Conservation (phyloP, 2,329 filamentous ascomycete genomes). For the Dactylonectria estremocensis region DNA sequence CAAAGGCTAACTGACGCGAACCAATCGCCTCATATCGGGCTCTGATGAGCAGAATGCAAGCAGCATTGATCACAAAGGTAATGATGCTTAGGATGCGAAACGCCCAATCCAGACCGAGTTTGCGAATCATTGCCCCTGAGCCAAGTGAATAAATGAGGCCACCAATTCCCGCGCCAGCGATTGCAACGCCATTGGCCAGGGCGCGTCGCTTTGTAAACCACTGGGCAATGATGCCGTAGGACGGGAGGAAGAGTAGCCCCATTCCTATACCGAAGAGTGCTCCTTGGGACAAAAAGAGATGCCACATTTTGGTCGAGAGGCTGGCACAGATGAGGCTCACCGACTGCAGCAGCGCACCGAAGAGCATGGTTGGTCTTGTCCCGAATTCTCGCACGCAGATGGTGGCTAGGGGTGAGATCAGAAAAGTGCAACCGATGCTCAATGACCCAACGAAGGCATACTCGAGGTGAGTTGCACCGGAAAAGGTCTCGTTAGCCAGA, state of each 20-base stretch:
- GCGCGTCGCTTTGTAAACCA: slow-evolving; percentile 72
- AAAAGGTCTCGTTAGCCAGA: slow-evolving; percentile 61
- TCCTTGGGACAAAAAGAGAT: slow-evolving; percentile 72
- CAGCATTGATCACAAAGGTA: slow-evolving; percentile 69
- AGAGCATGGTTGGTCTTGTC: slow-evolving; percentile 58
- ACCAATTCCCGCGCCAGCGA: slow-evolving; percentile 65
- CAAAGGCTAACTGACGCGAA: no score
- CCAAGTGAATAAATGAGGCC: slow-evolving; percentile 45
- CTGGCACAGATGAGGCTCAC: slow-evolving; percentile 67
- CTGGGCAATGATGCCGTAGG: slow-evolving; percentile 70
- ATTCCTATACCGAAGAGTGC: slow-evolving; percentile 73
- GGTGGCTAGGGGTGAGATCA: slow-evolving; percentile 59
- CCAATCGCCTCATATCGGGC: background rate
- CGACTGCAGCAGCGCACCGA: slow-evolving; percentile 67
- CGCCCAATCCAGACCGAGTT: slow-evolving; percentile 69
- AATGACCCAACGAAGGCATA: slow-evolving; percentile 74
- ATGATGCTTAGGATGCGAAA: slow-evolving; percentile 66
- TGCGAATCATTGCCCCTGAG: slow-evolving; percentile 66
- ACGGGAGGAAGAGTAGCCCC: slow-evolving; percentile 72
- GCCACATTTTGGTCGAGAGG: slow-evolving; percentile 69
- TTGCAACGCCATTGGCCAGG: slow-evolving; percentile 70
- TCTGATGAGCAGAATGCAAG: slow-evolving; percentile 50
- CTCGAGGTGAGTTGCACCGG: slow-evolving; percentile 66
- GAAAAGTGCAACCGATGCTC: slow-evolving; percentile 62
- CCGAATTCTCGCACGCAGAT: slow-evolving; percentile 49